Base-by-base conservation (phyloP, 345 rosid genomes). In the Crucihimalaya himalaica region DNA sequence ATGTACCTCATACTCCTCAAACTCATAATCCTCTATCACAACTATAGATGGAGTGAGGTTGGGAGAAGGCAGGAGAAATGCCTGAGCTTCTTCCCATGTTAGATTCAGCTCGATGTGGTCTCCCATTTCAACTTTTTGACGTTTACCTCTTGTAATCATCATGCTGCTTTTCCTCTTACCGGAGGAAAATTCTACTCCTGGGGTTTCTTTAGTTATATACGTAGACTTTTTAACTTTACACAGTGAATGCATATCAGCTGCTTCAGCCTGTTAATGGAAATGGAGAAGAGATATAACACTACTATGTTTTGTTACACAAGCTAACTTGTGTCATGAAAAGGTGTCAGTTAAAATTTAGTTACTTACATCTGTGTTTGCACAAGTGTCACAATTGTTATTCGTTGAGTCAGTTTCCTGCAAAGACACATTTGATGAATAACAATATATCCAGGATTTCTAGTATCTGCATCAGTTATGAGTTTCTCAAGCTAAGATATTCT, bases 21-120 rank as follows among this genome's bases (percentile, higher is more conserved):
- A 89, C 82, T 95, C 99, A 77, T 68, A 80, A 47, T 89, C 98
- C 68, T 92, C 96, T 72, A 92, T 87, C 48, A 80, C 81, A 67
- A 89, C 85, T 70, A 88, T 68, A 57, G 87, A 85, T 31, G 96
- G 94, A 76, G 72, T 62, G 70, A 63, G 71, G 76, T 85, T 85
- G 27, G 94, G 88, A 72, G 99, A 93, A 27, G 98, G 96, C 4
- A 92, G 88, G 28, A 95, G 86, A 56, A 86, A 84, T 56, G 84
- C 87, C 78, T 95, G 99, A 74, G 97, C 98, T 84, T 90, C 97
- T 85, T 90, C 94, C 94, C 97, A 88, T 29, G 97, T 88, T 77
- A 95, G 54, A 83, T 85, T 86, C 74, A 95, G 81, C 83, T 88
- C 89, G 70, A 76, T 83, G 84, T 80, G 75, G 67, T 90, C 97